Percentiles rank a stretch among this genome's conserved stretches.
Conservation (phyloP, 2,329 filamentous ascomycete species). For the Fusarium marasasianum region DNA sequence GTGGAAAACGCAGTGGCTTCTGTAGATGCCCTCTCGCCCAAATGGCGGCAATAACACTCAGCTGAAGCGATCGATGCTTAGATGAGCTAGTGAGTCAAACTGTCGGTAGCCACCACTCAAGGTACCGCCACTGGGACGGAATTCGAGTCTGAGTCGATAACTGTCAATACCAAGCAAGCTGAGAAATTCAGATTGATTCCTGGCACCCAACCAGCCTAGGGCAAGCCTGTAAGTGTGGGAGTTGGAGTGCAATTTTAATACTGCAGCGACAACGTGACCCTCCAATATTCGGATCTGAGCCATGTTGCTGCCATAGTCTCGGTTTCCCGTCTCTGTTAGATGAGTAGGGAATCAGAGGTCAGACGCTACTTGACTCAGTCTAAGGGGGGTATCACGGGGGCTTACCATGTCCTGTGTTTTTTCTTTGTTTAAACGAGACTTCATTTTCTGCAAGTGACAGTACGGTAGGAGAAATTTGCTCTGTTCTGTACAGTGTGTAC, state of each 20-base stretch:
- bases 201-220: background rate
- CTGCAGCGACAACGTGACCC: conserved; percentile 38
- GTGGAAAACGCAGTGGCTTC: conserved; percentile 1
- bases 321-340: conserved; percentile 33
- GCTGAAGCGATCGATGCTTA: conserved; percentile 8
- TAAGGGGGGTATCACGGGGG: conserved; percentile 24
- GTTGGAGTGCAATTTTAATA: conserved; percentile 34
- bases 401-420: conserved; percentile 5
- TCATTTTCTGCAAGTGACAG: background rate
- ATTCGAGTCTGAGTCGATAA: background rate
- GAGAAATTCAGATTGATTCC: background rate
- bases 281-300: conserved; percentile 34
- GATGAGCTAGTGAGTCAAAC: conserved; percentile 3
- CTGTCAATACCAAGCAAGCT: background rate
- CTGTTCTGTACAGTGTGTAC: background rate
- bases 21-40: background rate
- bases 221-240: conserved; percentile 1
- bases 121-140: conserved; percentile 24
- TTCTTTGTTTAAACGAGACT: conserved; percentile 13
- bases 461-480: background rate
- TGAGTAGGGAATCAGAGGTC: conserved; percentile 35
- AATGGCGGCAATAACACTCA: background rate
- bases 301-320: conserved; percentile 30
- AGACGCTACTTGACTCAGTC: conserved; percentile 39
- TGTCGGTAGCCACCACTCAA: conserved; percentile 27